Percentiles rank a stretch among this genome's conserved stretches.
Conservation (phyloP, 306 rosid genomes). For the Vicia sativa region DNA sequence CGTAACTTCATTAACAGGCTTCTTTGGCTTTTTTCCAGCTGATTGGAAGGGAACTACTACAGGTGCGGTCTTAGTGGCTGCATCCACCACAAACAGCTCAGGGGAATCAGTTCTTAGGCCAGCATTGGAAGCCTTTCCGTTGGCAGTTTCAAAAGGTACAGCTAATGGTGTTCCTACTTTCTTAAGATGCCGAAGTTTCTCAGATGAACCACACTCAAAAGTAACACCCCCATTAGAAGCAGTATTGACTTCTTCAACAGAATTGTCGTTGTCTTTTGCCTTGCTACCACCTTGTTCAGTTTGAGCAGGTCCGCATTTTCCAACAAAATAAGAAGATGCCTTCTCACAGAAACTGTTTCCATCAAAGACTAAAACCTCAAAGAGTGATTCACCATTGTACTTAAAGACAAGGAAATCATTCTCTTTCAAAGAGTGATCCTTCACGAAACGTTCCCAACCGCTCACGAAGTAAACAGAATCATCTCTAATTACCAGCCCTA, state of each 20-base stretch:
- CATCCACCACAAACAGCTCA: neutral
- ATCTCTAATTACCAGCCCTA: slow-evolving; percentile 50
- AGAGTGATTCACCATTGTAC: slow-evolving; percentile 59
- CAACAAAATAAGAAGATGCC: slow-evolving; percentile 59
- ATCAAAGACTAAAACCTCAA: slow-evolving; percentile 67
- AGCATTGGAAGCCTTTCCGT: slow-evolving; percentile 13
- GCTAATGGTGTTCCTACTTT: slow-evolving; percentile 23
- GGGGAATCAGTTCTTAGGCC: slow-evolving; percentile 29
- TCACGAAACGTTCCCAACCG: slow-evolving; percentile 67
- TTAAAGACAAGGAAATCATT: slow-evolving; percentile 69
- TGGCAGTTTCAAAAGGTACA: slow-evolving; percentile 34
- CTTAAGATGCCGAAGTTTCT: slow-evolving; percentile 30
- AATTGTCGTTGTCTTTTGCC: slow-evolving; percentile 34
- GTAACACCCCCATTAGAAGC: slow-evolving; percentile 37
- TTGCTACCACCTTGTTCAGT: slow-evolving; percentile 32
- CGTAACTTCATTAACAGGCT: slow-evolving; percentile 21
- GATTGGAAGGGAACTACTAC: neutral
- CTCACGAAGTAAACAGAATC: slow-evolving; percentile 46
- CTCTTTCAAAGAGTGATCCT: slow-evolving; percentile 58
- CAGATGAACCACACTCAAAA: slow-evolving; percentile 35
- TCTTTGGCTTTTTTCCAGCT: slow-evolving; percentile 26
- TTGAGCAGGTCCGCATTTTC: slow-evolving; percentile 43
- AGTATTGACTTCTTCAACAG: slow-evolving; percentile 40
- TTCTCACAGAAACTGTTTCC: slow-evolving; percentile 64
- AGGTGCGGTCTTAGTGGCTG: neutral